These are phyloP conservation scores for Colletotrichum siamense DNA, from an alignment of 2,329 filamentous ascomycete genomes.

Conservation along the genomic window DNA sequence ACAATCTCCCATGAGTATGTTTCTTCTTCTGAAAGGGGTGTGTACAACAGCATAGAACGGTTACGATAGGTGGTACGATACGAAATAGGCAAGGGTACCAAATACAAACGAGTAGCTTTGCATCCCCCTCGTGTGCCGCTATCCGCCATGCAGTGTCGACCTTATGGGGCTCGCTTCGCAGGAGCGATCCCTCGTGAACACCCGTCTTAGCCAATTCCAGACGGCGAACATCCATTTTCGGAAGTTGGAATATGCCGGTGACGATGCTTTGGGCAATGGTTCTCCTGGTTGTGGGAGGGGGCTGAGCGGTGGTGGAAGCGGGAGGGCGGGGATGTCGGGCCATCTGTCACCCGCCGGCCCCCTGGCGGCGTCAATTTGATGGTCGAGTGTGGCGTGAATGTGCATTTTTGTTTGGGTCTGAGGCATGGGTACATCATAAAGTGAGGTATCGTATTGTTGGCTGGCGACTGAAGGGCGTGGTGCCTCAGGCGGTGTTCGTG, in stretches of 20 bases:
- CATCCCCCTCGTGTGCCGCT: not conserved
- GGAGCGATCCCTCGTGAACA: not conserved
- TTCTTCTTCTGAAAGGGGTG: not conserved
- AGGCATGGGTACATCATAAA: not conserved
- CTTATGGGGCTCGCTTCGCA: not conserved
- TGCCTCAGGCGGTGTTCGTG: not conserved
- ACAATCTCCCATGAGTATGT: not conserved
- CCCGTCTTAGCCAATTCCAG: not conserved
- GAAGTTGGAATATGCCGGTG: not conserved
- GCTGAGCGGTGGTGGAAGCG: conserved; percentile 3
- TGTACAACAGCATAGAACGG: not conserved
- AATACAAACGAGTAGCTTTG: not conserved
- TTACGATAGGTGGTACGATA: not conserved
- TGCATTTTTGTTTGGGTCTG: not conserved
- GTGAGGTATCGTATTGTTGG: not conserved
- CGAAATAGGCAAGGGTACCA: not conserved
- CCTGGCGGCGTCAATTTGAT: not conserved
- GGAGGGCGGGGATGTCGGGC: conserved; percentile 8
- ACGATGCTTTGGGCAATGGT: not conserved
- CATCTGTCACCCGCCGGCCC: not conserved
- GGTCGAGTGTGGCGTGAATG: not conserved
- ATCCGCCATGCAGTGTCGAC: not conserved
- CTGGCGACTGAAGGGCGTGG: not conserved
- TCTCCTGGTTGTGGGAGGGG: not conserved
- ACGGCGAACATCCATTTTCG: not conserved